Evolutionary conservation across 2,329 filamentous ascomycete genomes (phyloP), one percentile per base, ranked within the genome.

Genomic region (Epichloe amarillans): DNA sequence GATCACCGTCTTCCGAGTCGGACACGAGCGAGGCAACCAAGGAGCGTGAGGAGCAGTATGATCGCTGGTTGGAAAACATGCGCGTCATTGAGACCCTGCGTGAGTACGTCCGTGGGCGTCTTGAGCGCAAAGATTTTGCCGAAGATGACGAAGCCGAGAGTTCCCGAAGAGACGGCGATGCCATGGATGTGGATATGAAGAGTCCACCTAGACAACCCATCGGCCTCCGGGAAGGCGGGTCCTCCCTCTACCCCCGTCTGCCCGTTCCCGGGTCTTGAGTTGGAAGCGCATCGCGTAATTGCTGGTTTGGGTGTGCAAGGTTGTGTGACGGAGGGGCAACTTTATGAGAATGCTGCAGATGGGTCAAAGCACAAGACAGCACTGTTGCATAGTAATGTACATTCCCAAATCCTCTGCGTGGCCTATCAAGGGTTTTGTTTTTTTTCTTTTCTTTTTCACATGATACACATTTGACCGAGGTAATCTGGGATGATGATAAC

Each of bases 61-160:
- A 84, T 59, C 70, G 72, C 51, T 84, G 80, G 80, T 66, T 84
- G 12, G 78, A 82, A 64, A 81, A 83, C 60, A 77, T 84, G 62
- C 79, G 80, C 37, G 72, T 77, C 48, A 80, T 84, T 49, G 81
- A 84, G 66, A 74, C 70, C 42, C 72, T 84, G 38, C 72, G 79
- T 39, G 73, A 76, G 55, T 77, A 79, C 54, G 71, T 84, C 49
- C 72, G 71, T 45, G 69, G 75, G 11, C 74, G 79, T 35, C 70
- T 84, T n/a, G 70, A 78, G 50, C 71, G 71, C 36, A 70, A 70
- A 56, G 76, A 82, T 50, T 84, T 76, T 56, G 69, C 72, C 7
- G 23, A 33, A 30, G 61, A 67, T 15, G 66, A 66, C 4, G 61
- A 55, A 23, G 40, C 50, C 7, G 52, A 50, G 23, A 50, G 54